A percentile compares a stretch with the other conserved stretches of the same genome.
These are phyloP conservation scores for Scorias spongiosa DNA, from an alignment of 2,329 filamentous ascomycete species.

Conservation along the genomic window DNA sequence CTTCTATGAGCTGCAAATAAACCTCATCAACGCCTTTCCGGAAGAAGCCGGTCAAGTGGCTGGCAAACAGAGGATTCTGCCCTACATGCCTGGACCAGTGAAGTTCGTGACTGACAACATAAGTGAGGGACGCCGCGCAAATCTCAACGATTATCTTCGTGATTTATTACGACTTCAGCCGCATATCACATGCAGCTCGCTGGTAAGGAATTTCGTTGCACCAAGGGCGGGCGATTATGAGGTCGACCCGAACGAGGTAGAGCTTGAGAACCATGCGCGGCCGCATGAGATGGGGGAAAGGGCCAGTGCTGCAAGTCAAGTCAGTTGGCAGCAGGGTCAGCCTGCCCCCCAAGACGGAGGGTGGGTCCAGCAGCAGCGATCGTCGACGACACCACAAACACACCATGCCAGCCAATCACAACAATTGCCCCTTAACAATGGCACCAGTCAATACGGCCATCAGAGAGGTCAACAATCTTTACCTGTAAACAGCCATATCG, in stretches of 20 bases:
- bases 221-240: slow-evolving; percentile 87
- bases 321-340: slow-evolving; percentile 9
- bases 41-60: slow-evolving; percentile 81
- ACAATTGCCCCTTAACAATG: background rate
- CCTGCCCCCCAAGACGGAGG: background rate
- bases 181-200: slow-evolving; percentile 68
- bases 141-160: slow-evolving; percentile 90
- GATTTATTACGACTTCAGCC: slow-evolving; percentile 68
- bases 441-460: slow-evolving; percentile 6
- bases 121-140: slow-evolving; percentile 80
- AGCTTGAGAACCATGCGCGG: slow-evolving; percentile 50
- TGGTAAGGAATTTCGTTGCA: slow-evolving; percentile 83
- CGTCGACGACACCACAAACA: slow-evolving; percentile 4
- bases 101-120: slow-evolving; percentile 98
- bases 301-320: slow-evolving; percentile 22
- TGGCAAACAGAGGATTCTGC: slow-evolving; percentile 58
- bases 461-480: slow-evolving; percentile 8
- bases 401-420: slow-evolving; percentile 10
- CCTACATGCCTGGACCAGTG: slow-evolving; percentile 96
- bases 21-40: slow-evolving; percentile 79
- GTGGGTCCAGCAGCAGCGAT: slow-evolving; percentile 6
- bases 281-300: slow-evolving; percentile 47
- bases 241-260: slow-evolving; percentile 54
- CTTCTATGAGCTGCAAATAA: slow-evolving; percentile 98
- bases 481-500: background rate